Evolutionary conservation across 2,329 filamentous ascomycete genomes (phyloP), one percentile per base, ranked within the genome.

Genomic region (Talaromyces funiculosus): DNA sequence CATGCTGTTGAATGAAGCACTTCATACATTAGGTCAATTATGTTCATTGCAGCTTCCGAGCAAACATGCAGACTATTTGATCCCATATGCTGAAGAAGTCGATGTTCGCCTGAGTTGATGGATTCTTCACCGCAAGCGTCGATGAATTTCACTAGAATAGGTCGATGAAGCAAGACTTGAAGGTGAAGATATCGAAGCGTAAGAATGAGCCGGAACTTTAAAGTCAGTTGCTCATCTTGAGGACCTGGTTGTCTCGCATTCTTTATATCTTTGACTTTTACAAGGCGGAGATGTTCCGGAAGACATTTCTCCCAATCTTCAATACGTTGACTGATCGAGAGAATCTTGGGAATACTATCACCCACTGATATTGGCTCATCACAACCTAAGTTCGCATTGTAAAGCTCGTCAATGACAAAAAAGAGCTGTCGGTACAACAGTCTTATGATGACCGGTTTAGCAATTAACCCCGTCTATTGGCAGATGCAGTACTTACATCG

Each of bases 161-260:
- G 74, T 2, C 78, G 70, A 53, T 80, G 77, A 1, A 78, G 59
- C 2, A 80, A 69, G 4, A 79, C 70, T 3, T 72, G 72, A 3
- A 77, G 64, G 60, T 80, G 78, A 18, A 72, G 69, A 61, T 76
- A 77, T n/a, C 78, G 71, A 16, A 80, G 60, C 0, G 73, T 74
- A 0, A 80, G 67, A 3, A 83, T 76, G 7, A 81, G 69, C 3
- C 73, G 71, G 40, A 80, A 75, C 66, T 71, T 63, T 65, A 74
- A 61, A 61, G 65, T 22, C 38, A 64, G 59, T 4, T 42, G 38
- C n/a, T n/a, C 18, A 12, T 20, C 38, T 12, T 9, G n/a, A 42
- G 18, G 59, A 64, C 24, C 53, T 62, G 16, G 57, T 61, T 20
- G 12, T 53, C 40, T 47, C 58, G 9, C 35, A 57, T 33, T 18